Evolutionary conservation across 2,329 filamentous ascomycete genomes (phyloP).

Genomic region (Nannizzia gypsea): DNA sequence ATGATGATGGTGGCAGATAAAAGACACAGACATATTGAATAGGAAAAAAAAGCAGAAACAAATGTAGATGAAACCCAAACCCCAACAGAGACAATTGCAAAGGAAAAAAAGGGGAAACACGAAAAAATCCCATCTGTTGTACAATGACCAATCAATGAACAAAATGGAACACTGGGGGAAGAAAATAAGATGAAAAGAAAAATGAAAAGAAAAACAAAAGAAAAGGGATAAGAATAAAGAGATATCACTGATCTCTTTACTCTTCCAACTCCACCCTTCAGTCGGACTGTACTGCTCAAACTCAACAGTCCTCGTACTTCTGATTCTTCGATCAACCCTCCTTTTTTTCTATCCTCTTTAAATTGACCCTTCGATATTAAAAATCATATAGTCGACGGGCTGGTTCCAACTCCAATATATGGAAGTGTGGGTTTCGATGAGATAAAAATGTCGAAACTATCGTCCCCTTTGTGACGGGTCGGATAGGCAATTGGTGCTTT

Average conservation of each 20-base stretch:
- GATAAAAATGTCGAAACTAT: neutral
- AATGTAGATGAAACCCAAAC: neutral
- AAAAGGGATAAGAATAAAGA: conserved; percentile 14
- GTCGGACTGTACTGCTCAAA: neutral
- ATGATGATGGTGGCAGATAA: neutral
- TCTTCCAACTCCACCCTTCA: neutral
- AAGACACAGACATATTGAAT: neutral
- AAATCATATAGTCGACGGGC: neutral
- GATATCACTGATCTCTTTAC: conserved; percentile 8
- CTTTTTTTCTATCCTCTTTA: neutral
- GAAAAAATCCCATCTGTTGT: conserved; percentile 3
- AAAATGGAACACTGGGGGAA: conserved; percentile 1
- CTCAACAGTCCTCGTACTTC: neutral
- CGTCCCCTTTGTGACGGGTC: neutral
- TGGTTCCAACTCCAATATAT: neutral
- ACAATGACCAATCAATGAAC: neutral
- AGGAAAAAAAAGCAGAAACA: neutral
- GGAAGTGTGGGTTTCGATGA: neutral
- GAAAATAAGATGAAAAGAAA: conserved; percentile 11
- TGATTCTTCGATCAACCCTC: neutral
- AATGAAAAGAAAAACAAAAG: conserved; percentile 12
- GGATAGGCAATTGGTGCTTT: neutral
- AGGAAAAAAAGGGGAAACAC: neutral
- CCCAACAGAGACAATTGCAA: neutral
- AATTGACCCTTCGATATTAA: neutral